Conservation (phyloP, 257 asterid genomes). For the Nicotiana tabacum region DNA sequence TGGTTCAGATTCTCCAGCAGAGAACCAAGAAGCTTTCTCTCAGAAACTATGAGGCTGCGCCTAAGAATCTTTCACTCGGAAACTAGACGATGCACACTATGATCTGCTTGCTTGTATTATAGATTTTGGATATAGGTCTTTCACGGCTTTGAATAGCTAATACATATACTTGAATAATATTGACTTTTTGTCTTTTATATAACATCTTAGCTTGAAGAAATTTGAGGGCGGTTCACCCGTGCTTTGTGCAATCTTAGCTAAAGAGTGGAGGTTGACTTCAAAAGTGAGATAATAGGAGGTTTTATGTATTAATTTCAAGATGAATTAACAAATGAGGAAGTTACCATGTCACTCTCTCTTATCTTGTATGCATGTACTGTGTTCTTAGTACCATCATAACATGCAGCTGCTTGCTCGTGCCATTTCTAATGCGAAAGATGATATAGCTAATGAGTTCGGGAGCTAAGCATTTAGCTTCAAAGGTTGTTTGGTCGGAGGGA, state of each 20-base stretch:
- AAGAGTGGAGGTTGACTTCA: background rate
- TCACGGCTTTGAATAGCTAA: background rate
- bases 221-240: background rate
- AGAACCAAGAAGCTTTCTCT: conserved; percentile 41
- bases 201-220: background rate
- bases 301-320: background rate
- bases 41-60: conserved; percentile 3
- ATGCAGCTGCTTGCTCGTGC: background rate
- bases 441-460: no score
- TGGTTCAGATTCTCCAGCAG: conserved; percentile 36
- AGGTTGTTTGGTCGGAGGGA: no score
- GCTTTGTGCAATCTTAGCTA: background rate
- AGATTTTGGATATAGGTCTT: background rate
- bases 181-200: background rate
- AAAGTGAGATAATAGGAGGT: background rate
- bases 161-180: background rate
- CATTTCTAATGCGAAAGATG: background rate
- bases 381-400: background rate
- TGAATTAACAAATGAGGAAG: background rate
- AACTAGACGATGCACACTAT: background rate
- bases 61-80: background rate
- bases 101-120: background rate
- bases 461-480: no score
- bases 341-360: background rate
- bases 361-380: no score